These are phyloP conservation scores for Thalassiosira livingstoniorum DNA, from an alignment of 352 stramenopile species.

Conservation along the genomic window DNA sequence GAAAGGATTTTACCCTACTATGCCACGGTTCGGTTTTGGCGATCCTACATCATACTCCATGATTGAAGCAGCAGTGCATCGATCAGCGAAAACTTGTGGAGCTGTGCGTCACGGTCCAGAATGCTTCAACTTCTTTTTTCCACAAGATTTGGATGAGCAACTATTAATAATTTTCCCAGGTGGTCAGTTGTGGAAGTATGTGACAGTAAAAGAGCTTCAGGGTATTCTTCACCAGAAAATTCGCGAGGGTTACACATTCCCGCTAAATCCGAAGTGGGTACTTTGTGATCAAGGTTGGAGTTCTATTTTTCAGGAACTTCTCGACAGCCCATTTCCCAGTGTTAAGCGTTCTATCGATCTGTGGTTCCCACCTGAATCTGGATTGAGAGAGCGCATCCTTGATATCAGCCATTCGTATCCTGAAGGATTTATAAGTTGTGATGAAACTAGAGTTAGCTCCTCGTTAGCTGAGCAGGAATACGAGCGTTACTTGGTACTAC, in stretches of 20 bases:
- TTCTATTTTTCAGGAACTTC: slow-evolving; percentile 63
- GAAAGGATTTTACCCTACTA: slow-evolving; percentile 56
- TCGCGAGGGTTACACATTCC: slow-evolving; percentile 69
- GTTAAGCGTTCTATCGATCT: slow-evolving; percentile 59
- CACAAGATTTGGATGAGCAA: slow-evolving; percentile 76
- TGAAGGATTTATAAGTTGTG: slow-evolving; percentile 50
- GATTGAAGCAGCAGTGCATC: slow-evolving; percentile 61
- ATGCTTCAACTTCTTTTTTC: slow-evolving; percentile 83
- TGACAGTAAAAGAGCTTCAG: slow-evolving; percentile 63
- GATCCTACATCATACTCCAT: slow-evolving; percentile 73
- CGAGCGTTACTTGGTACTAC: slow-evolving; percentile 43
- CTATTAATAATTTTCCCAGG: slow-evolving; percentile 69
- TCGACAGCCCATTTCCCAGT: slow-evolving; percentile 44
- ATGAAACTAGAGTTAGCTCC: not conserved
- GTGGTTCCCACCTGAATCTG: slow-evolving; percentile 67
- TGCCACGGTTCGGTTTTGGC: slow-evolving; percentile 73
- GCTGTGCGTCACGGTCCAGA: slow-evolving; percentile 75
- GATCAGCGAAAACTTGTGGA: slow-evolving; percentile 47
- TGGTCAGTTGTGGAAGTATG: slow-evolving; percentile 61
- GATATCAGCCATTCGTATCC: slow-evolving; percentile 59
- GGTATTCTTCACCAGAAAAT: slow-evolving; percentile 65
- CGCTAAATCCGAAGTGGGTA: slow-evolving; percentile 78
- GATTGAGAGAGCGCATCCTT: slow-evolving; percentile 70
- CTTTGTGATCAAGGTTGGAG: slow-evolving; percentile 73
- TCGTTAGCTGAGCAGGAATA: slow-evolving; percentile 45